Evolutionary conservation across 2,329 filamentous ascomycete species (phyloP), one percentile per base, ranked within the genome.

Genomic region (Balansia obtecta): DNA sequence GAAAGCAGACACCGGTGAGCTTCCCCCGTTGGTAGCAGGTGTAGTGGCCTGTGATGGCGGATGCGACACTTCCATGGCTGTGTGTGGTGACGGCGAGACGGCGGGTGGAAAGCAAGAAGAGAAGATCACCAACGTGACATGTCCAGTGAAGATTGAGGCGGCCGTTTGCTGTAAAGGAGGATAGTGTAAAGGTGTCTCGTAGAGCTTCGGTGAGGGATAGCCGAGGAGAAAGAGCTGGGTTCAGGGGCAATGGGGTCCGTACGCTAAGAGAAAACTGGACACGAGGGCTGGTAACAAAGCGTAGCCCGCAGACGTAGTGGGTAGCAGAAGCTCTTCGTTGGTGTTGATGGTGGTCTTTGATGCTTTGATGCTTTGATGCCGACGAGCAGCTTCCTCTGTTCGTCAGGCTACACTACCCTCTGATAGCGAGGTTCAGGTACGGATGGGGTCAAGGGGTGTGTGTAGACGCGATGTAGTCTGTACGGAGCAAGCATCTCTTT

Each of bases 51-150:
- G 67, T 55, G 64, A 62, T 58, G 70, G 62, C 51, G 73, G 65
- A 52, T 75, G 69, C 50, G 70, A 70, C 56, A 76, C 71, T 66
- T 80, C 77, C 77, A 80, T 80, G 62, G 53, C 68, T 43, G 33
- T 37, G 62, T 55, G 54, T 54, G 13, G 15, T 15, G 42, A 34
- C 38, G 22, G 33, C 50, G n/a, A 38, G 37, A 16, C 38, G 20
- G 38, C 39, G 27, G 33, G 50, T 52, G 13, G 18, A 37, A 32
- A 32, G 2, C 15, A 39, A 20, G 27, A 16, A 30, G 15, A 27
- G 9, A 8, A n/a, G 38, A 43, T 12, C n/a, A 16, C 18, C 45
- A 42, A 40, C 39, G 15, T 18, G 16, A 45, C 51, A 53, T 53
- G n/a, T 50, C 48, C 41, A 18, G 30, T 12, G 16, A 9, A 9